These are phyloP conservation scores for Mrakia frigida DNA, from an alignment of 768 basidiomycete species.

Conservation along the genomic window DNA sequence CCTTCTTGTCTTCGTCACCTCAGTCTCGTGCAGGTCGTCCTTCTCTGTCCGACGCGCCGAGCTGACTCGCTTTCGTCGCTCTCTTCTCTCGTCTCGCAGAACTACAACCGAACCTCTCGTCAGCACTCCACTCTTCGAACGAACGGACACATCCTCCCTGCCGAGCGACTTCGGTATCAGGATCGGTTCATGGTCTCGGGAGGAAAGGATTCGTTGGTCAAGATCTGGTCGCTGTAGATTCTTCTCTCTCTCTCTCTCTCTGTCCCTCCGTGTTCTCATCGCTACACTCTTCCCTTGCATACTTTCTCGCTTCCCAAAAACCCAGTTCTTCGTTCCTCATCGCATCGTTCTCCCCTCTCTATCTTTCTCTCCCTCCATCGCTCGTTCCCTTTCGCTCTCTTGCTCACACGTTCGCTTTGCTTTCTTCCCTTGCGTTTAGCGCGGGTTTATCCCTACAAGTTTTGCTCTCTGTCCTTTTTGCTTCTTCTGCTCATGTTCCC, in stretches of 20 bases:
- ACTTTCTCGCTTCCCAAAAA: background rate
- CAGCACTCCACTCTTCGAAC: slow-evolving; percentile 76
- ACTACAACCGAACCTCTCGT: slow-evolving; percentile 90
- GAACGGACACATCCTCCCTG: slow-evolving; percentile 90
- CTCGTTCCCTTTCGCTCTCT: background rate
- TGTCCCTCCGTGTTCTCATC: background rate
- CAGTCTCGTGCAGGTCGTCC: background rate
- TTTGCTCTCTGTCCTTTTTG: background rate
- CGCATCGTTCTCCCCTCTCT: background rate
- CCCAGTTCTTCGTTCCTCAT: background rate
- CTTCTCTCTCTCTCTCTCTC: background rate
- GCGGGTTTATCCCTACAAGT: no score
- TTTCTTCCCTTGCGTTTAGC: no score
- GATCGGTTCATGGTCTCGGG: slow-evolving; percentile 91
- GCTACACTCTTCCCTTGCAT: background rate
- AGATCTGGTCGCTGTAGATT: slow-evolving; percentile 80
- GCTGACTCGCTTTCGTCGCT: background rate
- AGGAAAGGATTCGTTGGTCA: slow-evolving; percentile 75
- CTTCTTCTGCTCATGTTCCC: background rate
- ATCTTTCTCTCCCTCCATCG: background rate
- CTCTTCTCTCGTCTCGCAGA: slow-evolving; percentile 51
- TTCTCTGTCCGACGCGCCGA: background rate
- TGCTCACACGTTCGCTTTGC: background rate
- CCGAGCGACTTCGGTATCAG: slow-evolving; percentile 86
- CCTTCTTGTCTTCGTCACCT: background rate